phyloP scores from a whole-genome alignment of 176 grass and related monocot species.

The Carex scoparia region DNA sequence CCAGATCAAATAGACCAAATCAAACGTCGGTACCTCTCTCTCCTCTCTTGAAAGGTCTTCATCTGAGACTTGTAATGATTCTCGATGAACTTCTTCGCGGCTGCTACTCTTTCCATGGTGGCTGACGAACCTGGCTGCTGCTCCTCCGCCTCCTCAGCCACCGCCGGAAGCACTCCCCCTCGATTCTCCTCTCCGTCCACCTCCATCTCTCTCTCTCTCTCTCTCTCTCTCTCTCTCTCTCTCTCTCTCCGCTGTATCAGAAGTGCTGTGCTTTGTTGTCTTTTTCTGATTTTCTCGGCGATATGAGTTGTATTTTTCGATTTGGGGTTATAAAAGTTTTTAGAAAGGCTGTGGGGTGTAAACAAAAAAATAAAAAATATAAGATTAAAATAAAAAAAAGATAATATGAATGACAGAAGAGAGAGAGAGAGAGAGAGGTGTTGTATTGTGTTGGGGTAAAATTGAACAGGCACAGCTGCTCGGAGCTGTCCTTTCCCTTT shows the following conservation, averaged over 20 bases:
- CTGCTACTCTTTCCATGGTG: constrained; percentile 96
- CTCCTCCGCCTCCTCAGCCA: constrained; percentile 44
- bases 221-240: neutral
- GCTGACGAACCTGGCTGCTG: constrained; percentile 60
- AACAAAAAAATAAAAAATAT: neutral
- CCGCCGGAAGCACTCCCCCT: constrained; percentile 48
- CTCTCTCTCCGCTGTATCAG: neutral
- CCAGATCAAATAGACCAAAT: constrained; percentile 5
- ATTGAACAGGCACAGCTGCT: constrained; percentile 26
- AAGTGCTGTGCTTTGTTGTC: constrained; percentile 9
- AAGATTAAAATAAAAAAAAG: neutral
- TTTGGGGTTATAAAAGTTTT: constrained; percentile 23
- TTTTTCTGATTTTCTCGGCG: neutral
- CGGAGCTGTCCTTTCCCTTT: constrained; percentile 12
- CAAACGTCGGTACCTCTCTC: constrained; percentile 56
- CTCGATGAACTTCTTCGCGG: constrained; percentile 99
- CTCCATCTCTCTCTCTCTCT: constrained; percentile 19
- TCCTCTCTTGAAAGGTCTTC: constrained; percentile 93
- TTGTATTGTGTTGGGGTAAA: constrained; percentile 8
- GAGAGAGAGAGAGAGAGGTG: neutral
- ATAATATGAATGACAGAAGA: constrained; percentile 13
- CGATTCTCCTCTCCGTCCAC: constrained; percentile 40
- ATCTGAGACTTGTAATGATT: constrained; percentile 94
- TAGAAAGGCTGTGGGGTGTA: neutral
- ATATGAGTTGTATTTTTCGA: constrained; percentile 20